Conservation (phyloP, 169 alveolate genomes). For the Plasmodium malariae region DNA sequence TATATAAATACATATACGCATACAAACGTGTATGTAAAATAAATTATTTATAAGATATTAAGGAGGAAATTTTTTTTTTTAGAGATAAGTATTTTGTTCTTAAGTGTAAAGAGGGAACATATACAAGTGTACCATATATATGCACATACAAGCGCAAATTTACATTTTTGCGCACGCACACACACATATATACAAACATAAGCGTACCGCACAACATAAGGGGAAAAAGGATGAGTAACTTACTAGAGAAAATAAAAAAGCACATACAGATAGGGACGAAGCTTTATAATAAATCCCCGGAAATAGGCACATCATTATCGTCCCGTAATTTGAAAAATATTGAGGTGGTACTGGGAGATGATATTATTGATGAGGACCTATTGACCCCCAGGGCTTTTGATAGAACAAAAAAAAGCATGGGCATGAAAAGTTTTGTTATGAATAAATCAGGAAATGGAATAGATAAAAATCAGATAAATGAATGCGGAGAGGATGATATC, state of each 20-base stretch:
- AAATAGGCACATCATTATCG: background rate
- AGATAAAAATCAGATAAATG: background rate
- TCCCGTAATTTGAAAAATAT: conserved; percentile 13
- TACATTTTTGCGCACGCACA: background rate
- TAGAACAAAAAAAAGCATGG: conserved; percentile 75
- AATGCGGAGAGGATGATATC: background rate
- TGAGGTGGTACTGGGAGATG: conserved; percentile 17
- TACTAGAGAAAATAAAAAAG: conserved; percentile 1
- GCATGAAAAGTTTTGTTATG: conserved; percentile 18
- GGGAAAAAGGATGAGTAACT: conserved; percentile 4
- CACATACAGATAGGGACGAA: conserved; percentile 1
- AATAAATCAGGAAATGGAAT: conserved; percentile 4
- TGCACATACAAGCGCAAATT: background rate
- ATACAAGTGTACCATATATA: too few relatives aligned
- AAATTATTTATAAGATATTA: too few relatives aligned
- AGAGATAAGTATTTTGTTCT: too few relatives aligned
- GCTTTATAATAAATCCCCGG: background rate
- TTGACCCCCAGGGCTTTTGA: conserved; percentile 73
- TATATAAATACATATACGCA: too few relatives aligned
- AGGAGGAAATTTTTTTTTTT: too few relatives aligned
- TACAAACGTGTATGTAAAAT: too few relatives aligned
- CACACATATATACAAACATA: background rate
- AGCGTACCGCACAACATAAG: background rate
- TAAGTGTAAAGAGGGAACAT: too few relatives aligned
- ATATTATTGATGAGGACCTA: conserved; percentile 64